Evolutionary conservation across 2,329 filamentous ascomycete genomes (phyloP), one percentile per base, ranked within the genome.

Genomic region (Aspergillus viridinutans): DNA sequence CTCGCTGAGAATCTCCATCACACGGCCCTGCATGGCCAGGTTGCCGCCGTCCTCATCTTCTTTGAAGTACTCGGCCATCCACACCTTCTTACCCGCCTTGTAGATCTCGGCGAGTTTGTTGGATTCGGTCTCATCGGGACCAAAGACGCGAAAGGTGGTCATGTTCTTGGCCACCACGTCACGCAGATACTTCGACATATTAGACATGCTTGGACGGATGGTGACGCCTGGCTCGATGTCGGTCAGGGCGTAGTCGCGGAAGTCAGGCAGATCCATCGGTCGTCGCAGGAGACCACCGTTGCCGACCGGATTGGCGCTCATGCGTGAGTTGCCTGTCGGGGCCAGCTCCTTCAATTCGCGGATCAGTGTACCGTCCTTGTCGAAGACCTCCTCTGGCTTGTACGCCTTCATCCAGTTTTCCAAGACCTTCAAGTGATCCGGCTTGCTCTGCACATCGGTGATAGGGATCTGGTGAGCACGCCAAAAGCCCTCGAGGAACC

Each of bases 1-100:
- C 72, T 92, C 89, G 20, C 85, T 89, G n/a, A 92, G 81, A 71
- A 92, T 92, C 72, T 92, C 89, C 87, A 92, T 92, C 38, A 92
- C 89, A 28, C 88, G 82, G 17, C 89, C 89, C 14, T 81, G 80
- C 20, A 78, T 81, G 5, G 85, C 82, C 25, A 92, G 77, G 66
- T 92, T 91, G 59, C 89, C 89, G 9, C 89, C 89, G 66, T 92
- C 86, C 7, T 76, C 74, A 65, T 92, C 89, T 68, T 92, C 89
- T 3, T 89, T 85, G 60, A 92, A 89, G 70, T 89, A 90, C 51
- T 90, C 88, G 5, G 84, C 89, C 77, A 92, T 79, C 89, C 89
- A 92, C 3, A 90, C 88, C 74, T 92, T 92, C 81, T 90, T 89
- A 4, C 85, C 86, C 1, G 83, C 87, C 57, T 88, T 81, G 71